Evolutionary conservation across 768 basidiomycete species (phyloP).

Genomic region (Tricholoma hemisulphureum): DNA sequence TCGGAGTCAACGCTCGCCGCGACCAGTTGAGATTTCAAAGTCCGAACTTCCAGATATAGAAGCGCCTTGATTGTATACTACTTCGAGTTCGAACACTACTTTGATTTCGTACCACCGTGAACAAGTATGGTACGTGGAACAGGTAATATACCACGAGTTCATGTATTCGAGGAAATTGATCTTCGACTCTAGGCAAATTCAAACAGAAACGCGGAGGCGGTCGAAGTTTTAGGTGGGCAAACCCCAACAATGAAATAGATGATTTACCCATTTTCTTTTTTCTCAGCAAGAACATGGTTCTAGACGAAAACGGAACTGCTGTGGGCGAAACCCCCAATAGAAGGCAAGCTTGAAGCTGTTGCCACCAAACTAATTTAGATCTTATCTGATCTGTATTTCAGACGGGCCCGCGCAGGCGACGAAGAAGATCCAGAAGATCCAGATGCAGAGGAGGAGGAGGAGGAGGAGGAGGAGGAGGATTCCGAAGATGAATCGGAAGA

Average conservation of each 20-base stretch:
- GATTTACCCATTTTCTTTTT: neutral
- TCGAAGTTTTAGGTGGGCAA: constrained; percentile 68
- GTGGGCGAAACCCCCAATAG: constrained; percentile 40
- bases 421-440: constrained; percentile 44
- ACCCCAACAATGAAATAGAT: neutral
- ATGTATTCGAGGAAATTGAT: neutral
- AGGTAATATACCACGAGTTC: constrained; percentile 29
- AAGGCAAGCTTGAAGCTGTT: constrained; percentile 36
- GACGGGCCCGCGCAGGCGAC: constrained; percentile 26
- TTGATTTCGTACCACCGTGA: constrained; percentile 5
- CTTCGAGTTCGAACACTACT: constrained; percentile 7
- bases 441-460: constrained; percentile 44
- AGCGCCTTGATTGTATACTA: neutral
- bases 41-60: constrained; percentile 18
- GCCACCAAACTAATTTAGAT: constrained; percentile 4
- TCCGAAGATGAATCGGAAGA: constrained; percentile 42
- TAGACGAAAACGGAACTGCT: constrained; percentile 58
- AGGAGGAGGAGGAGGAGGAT: constrained; percentile 45
- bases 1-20: constrained; percentile 10
- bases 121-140: constrained; percentile 49
- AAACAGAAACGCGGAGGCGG: constrained; percentile 89
- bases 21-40: constrained; percentile 9
- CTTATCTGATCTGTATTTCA: constrained; percentile 12
- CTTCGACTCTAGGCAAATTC: constrained; percentile 58
- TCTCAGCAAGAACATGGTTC: constrained; percentile 55